Evolutionary conservation across 495 filamentous ascomycete species (phyloP), one percentile per base, ranked within the genome.

Genomic region (Margaritispora aquatica): DNA sequence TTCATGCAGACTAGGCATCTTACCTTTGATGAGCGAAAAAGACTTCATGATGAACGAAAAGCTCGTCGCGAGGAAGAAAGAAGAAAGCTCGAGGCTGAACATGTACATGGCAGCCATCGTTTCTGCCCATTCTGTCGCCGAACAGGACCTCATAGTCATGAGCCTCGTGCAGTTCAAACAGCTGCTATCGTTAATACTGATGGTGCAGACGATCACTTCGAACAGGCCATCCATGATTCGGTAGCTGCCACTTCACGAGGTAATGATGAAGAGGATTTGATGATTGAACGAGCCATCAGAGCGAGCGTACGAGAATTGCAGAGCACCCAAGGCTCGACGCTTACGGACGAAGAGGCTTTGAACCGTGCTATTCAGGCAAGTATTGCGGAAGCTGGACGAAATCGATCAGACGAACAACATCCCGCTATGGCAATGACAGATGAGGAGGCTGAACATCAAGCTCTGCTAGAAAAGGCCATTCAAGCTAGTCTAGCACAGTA

Each of bases 201-300:
- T 58, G 62, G 75, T 27, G 73, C 76, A 31, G 71, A 76, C 13
- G 53, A 55, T 8, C 83, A 87, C 60, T 81, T 89, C 55, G 88
- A 90, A 62, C 70, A 75, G 20, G 88, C 88, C 1, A 90, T 93
- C 61, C 76, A 76, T 38, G 71, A 73, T 26, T 89, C 88, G 4
- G 84, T 92, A 1, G 71, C 71, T 19, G 79, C 86, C 64, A 90
- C 87, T 7, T 89, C 88, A 15, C 73, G 70, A 1, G 89, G 88
- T 27, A 73, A 91, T 63, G 61, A 72, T 0, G 75, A 79, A n/a
- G 84, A 91, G 66, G 88, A 91, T 61, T 75, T 74, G 34, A 74
- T 78, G 58, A 75, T 92, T 58, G 88, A 89, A 67, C 71, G 78
- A 22, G 87, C 86, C 4, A 85, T 92, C 47, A 73, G 87, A 21